Conservation (phyloP, 2,329 filamentous ascomycete genomes). For the Macrophomina phaseolina region DNA sequence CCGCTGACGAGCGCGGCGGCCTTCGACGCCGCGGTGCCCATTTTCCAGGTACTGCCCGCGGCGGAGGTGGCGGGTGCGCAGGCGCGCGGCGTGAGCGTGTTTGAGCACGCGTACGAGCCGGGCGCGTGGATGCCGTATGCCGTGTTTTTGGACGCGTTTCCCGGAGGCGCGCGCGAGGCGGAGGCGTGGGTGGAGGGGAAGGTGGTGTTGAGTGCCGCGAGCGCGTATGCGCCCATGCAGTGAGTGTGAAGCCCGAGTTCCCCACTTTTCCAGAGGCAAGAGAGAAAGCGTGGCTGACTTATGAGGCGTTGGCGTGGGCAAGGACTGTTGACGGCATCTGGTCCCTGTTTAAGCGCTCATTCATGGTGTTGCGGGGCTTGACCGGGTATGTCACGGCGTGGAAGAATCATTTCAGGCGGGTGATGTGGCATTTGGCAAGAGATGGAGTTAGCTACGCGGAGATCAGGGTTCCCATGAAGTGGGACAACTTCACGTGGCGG, state of each 20-base stretch:
- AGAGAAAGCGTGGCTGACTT: no score
- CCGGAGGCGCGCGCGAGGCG: conserved; percentile 12
- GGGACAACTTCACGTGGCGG: conserved; percentile 66
- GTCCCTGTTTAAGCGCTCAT: conserved; percentile 67
- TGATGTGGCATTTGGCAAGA: conserved; percentile 65
- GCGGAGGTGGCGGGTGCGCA: neutral
- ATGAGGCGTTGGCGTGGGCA: no score
- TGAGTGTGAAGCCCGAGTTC: no score
- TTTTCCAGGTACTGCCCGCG: neutral
- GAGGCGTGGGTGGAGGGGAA: conserved; percentile 66
- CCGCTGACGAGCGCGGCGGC: neutral
- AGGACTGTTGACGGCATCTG: conserved; percentile 49
- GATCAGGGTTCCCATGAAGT: conserved; percentile 68
- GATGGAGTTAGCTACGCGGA: conserved; percentile 75
- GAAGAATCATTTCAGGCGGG: conserved; percentile 63
- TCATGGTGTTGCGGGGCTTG: conserved; percentile 73
- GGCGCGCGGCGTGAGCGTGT: neutral
- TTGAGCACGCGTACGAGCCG: neutral
- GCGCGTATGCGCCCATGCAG: conserved; percentile 57
- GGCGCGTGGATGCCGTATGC: conserved; percentile 18
- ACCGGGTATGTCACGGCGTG: conserved; percentile 71
- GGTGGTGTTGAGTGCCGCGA: conserved; percentile 65
- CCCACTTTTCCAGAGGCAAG: no score
- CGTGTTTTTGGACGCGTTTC: neutral
- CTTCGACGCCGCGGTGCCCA: conserved; percentile 5